These are phyloP conservation scores for Aureobasidium uvarum DNA, from an alignment of 2,329 filamentous ascomycete species.

Conservation along the genomic window DNA sequence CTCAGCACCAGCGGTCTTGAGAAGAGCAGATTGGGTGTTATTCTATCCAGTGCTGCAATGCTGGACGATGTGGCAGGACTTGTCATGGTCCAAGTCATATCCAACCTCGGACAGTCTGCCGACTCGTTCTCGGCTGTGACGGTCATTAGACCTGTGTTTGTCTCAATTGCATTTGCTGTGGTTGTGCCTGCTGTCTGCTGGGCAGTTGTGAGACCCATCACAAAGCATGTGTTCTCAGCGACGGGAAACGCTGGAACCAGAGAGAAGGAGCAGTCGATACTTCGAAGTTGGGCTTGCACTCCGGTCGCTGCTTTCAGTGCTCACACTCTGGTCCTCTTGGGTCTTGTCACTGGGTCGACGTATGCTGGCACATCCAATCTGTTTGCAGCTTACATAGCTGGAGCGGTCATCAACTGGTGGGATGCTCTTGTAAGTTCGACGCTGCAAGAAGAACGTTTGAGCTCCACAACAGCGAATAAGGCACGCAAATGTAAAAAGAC, in stretches of 20 bases:
- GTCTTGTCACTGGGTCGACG: constrained; percentile 50
- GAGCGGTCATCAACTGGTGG: constrained; percentile 61
- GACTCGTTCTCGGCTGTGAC: constrained; percentile 42
- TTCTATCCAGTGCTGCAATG: constrained; percentile 72
- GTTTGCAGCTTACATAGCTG: constrained; percentile 61
- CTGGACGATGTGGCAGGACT: constrained; percentile 77
- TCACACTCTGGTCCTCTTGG: constrained; percentile 54
- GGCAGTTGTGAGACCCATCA: constrained; percentile 47
- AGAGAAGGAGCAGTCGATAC: background rate
- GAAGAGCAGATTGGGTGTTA: constrained; percentile 57
- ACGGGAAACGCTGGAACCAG: background rate
- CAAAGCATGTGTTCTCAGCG: constrained; percentile 26
- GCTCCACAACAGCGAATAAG: background rate
- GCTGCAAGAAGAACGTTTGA: background rate
- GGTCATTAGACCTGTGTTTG: constrained; percentile 53
- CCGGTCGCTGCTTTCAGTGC: constrained; percentile 31
- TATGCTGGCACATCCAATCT: constrained; percentile 64
- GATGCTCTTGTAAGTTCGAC: constrained; percentile 38
- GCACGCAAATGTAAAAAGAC: background rate
- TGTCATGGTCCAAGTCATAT: constrained; percentile 73
- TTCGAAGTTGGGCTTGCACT: background rate
- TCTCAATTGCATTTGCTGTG: constrained; percentile 53
- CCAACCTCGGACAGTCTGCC: constrained; percentile 55
- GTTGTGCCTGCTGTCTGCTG: constrained; percentile 50
- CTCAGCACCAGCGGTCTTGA: constrained; percentile 60